Evolutionary conservation across 202 grass and related monocot species (phyloP), one percentile per base, ranked within the genome.

Genomic region (Setaria italica): DNA sequence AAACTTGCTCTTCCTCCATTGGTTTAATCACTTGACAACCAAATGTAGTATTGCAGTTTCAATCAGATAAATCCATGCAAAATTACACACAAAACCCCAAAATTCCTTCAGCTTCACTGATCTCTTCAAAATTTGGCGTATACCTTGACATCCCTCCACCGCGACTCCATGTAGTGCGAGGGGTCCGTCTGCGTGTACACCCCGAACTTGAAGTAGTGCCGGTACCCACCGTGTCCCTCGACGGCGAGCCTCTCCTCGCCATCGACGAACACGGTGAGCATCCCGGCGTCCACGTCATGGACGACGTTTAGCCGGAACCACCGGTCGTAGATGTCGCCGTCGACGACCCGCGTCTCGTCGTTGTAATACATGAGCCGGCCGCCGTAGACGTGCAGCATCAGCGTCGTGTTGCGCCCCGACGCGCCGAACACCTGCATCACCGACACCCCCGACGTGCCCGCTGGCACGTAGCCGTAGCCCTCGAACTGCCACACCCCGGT

Each of bases 301-400:
- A 94, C 55, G 14, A 91, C 81, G 83, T 94, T 91, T 2, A 94
- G 79, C 65, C 76, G 65, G 64, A 94, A 89, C 87, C 92, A 89
- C 60, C 84, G 55, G 72, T 83, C 57, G 41, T 89, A 85, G 54
- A 94, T 63, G 37, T 2, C 0, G 14, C 9, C 59, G 53, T 81
- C 79, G 4, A 90, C 69, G 4, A 64, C 50, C 7, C 12, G 70
- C 21, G 47, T 30, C 43, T 19, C 70, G 46, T 73, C 46, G 70
- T 33, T 21, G 46, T 51, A 73, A 45, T 73, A 51, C 70, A 51
- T 33, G 46, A 73, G 45, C 13, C 46, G 69, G 70, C 45, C 11
- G 7, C 34, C 76, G 39, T 72, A 49, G 11, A 93, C 85, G 5
- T 78, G 77, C 66, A 93, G 21, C 91, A 88, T 90, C 7, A 93